phyloP scores from a whole-genome alignment of 1,284 basidiomycete genomes.

The Trichosporon coremiiforme region DNA sequence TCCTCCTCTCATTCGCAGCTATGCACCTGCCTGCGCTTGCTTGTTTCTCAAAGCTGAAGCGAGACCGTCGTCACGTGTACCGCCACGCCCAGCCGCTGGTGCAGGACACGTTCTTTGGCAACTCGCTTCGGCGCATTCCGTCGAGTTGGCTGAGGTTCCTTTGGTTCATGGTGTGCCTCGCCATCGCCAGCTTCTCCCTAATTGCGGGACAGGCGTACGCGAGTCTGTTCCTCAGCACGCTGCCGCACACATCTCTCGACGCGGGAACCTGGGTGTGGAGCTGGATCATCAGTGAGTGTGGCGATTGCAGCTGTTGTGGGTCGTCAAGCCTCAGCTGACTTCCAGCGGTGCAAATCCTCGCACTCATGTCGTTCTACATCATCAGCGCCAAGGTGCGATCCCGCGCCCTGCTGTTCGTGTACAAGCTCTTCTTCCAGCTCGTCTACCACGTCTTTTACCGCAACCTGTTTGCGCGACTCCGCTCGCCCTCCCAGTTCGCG shows the following conservation, averaged over 20 bases:
- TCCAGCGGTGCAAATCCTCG: slow-evolving; percentile 58
- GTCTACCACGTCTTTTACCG: slow-evolving; percentile 58
- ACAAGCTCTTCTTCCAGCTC: slow-evolving; percentile 59
- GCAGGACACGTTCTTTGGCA: slow-evolving; percentile 55
- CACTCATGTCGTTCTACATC: slow-evolving; percentile 59
- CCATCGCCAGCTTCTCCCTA: slow-evolving; percentile 60
- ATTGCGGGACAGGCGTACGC: slow-evolving; percentile 64
- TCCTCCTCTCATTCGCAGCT: slow-evolving; percentile 60
- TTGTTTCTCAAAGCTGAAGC: slow-evolving; percentile 56
- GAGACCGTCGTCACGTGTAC: slow-evolving; percentile 54
- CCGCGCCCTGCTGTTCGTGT: slow-evolving; percentile 61
- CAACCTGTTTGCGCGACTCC: slow-evolving; percentile 55
- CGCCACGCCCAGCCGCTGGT: slow-evolving; percentile 37
- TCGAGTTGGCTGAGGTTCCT: slow-evolving; percentile 62
- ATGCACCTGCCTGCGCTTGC: slow-evolving; percentile 62
- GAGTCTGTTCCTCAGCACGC: slow-evolving; percentile 60
- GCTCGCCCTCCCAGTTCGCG: slow-evolving; percentile 58
- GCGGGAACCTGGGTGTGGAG: slow-evolving; percentile 63
- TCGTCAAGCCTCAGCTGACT: neutral
- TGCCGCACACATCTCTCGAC: slow-evolving; percentile 62
- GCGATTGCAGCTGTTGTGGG: neutral
- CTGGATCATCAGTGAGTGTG: slow-evolving; percentile 58
- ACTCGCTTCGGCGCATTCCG: slow-evolving; percentile 58
- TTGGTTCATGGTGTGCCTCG: slow-evolving; percentile 62
- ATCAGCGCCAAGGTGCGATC: slow-evolving; percentile 60